Conservation (phyloP, 192 early-diverging fungal genomes). For the Coemansia sp. region DNA sequence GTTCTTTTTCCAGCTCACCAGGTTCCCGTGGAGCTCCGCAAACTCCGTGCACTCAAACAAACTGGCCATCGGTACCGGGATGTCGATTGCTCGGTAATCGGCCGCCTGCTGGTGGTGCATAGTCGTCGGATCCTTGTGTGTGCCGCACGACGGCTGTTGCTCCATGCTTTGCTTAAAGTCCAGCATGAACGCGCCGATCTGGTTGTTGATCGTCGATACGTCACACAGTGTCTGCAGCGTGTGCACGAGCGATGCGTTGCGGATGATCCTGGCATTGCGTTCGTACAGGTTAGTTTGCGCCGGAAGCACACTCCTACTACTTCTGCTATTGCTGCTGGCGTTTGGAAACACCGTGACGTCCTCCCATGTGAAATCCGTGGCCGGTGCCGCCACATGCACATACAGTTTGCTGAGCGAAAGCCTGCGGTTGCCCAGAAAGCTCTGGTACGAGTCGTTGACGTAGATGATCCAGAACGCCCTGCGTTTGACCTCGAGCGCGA, state of each 20-base stretch:
- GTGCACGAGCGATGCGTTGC: neutral
- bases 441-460: slow-evolving; percentile 28
- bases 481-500: slow-evolving; percentile 32
- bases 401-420: slow-evolving; percentile 10
- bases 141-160: neutral
- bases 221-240: slow-evolving; percentile 19
- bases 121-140: neutral
- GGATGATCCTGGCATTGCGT: slow-evolving; percentile 5
- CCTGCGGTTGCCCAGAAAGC: slow-evolving; percentile 13
- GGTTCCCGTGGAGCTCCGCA: slow-evolving; percentile 14
- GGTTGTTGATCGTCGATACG: slow-evolving; percentile 18
- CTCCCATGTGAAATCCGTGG: slow-evolving; percentile 40
- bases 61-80: slow-evolving; percentile 1
- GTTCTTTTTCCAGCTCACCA: slow-evolving; percentile 11
- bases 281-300: neutral
- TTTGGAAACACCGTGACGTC: slow-evolving; percentile 19
- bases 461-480: slow-evolving; percentile 34
- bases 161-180: slow-evolving; percentile 12
- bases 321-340: too few species aligned
- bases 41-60: slow-evolving; percentile 24
- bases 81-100: neutral
- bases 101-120: too few species aligned
- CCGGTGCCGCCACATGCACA: slow-evolving; percentile 17
- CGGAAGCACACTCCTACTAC: too few species aligned
- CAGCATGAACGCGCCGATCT: slow-evolving; percentile 31